Evolutionary conservation across 2,329 filamentous ascomycete species (phyloP).

Genomic region (Fusarium heterosporum): DNA sequence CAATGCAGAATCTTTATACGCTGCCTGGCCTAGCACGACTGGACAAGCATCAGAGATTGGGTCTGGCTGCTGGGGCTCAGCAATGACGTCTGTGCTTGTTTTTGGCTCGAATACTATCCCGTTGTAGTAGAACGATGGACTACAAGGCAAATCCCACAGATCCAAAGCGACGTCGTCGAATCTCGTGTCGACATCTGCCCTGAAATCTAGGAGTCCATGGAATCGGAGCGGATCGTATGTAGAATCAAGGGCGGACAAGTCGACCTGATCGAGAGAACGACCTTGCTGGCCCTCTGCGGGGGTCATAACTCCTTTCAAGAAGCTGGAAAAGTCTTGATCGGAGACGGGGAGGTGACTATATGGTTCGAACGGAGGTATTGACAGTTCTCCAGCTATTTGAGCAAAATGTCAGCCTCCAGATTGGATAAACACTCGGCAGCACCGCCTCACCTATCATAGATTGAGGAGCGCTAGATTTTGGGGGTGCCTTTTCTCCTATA

Average conservation of each 20-base stretch:
- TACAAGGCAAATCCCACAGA: background rate
- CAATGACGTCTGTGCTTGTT: accelerated
- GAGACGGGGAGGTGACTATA: background rate
- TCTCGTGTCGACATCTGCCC: background rate
- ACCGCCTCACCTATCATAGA: background rate
- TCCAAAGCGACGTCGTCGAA: slow-evolving; percentile 5
- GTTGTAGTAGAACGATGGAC: background rate
- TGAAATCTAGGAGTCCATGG: background rate
- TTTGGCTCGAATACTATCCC: background rate
- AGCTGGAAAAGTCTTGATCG: background rate
- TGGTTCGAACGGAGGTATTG: background rate
- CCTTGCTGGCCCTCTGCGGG: background rate
- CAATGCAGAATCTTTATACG: background rate
- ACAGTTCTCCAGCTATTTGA: background rate
- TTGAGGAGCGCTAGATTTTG: background rate
- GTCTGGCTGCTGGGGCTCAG: background rate
- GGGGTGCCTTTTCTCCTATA: background rate
- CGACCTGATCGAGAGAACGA: background rate
- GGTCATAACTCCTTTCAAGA: background rate
- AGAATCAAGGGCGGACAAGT: background rate
- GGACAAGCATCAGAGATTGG: background rate
- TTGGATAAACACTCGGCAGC: accelerated
- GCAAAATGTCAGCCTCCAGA: background rate
- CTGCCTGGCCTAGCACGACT: background rate
- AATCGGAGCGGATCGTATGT: background rate